phyloP scores from a whole-genome alignment of 2,329 filamentous ascomycete genomes.

The Cladosporium sp. region DNA sequence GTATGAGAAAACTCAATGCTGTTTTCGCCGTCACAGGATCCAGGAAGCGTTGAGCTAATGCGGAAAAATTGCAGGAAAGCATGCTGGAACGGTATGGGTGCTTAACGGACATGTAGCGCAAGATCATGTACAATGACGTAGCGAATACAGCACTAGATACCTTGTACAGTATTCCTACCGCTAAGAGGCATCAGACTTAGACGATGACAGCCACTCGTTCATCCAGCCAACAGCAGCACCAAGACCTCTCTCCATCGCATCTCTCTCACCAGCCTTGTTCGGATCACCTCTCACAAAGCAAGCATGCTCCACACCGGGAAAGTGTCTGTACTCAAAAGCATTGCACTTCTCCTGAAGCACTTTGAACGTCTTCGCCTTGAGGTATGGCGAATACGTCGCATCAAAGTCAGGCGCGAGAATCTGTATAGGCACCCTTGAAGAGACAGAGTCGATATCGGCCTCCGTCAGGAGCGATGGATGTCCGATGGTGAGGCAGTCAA shows the following conservation, averaged over 20 bases:
- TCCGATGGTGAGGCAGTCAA: conserved; percentile 48
- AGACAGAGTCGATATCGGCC: conserved; percentile 48
- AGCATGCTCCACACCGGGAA: conserved; percentile 52
- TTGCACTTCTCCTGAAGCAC: conserved; percentile 42
- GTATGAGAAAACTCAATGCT: neutral
- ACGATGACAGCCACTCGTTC: conserved; percentile 2
- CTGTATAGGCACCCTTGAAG: conserved; percentile 49
- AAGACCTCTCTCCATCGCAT: conserved; percentile 46
- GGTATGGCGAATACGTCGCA: conserved; percentile 43
- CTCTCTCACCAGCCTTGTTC: conserved; percentile 41
- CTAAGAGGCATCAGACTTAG: neutral
- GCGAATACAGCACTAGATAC: neutral
- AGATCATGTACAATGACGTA: neutral
- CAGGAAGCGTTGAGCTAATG: neutral
- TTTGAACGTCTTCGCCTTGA: conserved; percentile 48
- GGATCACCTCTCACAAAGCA: conserved; percentile 48
- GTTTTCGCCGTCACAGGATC: neutral
- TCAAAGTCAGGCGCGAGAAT: conserved; percentile 55
- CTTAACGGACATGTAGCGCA: neutral
- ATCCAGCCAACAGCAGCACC: conserved; percentile 36
- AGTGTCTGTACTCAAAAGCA: conserved; percentile 54
- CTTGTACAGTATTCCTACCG: neutral
- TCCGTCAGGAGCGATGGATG: conserved; percentile 49
- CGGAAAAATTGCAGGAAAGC: neutral
- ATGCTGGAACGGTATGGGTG: neutral